phyloP scores from a whole-genome alignment of 176 grass and related monocot genomes.

The Pontederia paniculata region DNA sequence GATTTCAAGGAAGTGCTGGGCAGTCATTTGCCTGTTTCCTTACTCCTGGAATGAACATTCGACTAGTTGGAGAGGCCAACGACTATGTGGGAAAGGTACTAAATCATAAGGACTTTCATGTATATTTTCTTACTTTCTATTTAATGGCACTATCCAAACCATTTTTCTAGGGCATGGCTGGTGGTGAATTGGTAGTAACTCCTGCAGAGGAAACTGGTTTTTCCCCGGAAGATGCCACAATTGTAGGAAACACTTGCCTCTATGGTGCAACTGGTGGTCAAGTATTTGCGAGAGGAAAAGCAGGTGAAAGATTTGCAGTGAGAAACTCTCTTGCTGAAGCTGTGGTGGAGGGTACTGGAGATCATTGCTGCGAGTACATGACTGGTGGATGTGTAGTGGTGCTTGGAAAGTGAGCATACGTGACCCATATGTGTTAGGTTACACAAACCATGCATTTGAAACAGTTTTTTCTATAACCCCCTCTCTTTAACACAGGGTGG shows the following conservation, averaged over 20 bases:
- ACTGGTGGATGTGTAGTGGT: constrained; percentile 97
- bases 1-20: constrained; percentile 94
- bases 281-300: constrained; percentile 90
- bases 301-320: constrained; percentile 96
- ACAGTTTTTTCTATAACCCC: not conserved
- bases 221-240: constrained; percentile 83
- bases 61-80: constrained; percentile 80
- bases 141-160: not conserved
- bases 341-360: constrained; percentile 97
- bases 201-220: constrained; percentile 83
- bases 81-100: constrained; percentile 98
- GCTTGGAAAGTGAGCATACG: constrained; percentile 82
- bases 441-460: not conserved
- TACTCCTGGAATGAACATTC: constrained; percentile 96
- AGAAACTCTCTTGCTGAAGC: constrained; percentile 93
- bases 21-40: constrained; percentile 97
- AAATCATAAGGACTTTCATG: not conserved
- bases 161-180: constrained; percentile 75
- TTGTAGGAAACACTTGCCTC: constrained; percentile 97
- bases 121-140: not conserved
- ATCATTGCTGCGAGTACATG: constrained; percentile 99
- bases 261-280: constrained; percentile 98
- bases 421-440: not conserved
- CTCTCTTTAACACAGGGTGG: constrained; percentile 54
- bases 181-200: constrained; percentile 87